These are phyloP conservation scores for Colletotrichum sp. DNA, from an alignment of 2,329 filamentous ascomycete genomes.

Conservation along the genomic window DNA sequence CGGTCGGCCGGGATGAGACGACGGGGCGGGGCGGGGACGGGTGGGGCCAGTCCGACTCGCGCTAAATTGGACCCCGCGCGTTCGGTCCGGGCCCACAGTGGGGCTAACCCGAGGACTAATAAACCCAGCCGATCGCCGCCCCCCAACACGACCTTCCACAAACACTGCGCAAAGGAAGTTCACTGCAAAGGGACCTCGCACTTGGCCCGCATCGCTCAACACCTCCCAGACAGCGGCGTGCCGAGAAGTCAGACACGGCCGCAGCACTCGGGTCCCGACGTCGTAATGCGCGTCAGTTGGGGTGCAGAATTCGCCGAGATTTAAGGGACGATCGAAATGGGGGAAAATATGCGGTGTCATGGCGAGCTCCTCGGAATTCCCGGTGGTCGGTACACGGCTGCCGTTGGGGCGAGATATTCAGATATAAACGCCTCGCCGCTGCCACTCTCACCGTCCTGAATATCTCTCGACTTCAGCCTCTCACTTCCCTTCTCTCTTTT, in stretches of 20 bases:
- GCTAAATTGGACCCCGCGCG: not conserved
- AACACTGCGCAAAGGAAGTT: not conserved
- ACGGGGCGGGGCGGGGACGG: not conserved
- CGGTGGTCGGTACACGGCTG: not conserved
- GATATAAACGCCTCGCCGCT: not conserved
- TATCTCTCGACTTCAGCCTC: not conserved
- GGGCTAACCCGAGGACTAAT: conserved; percentile 2
- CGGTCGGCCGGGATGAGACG: not conserved
- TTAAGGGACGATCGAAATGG: not conserved
- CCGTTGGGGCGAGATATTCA: not conserved
- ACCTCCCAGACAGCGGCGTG: not conserved
- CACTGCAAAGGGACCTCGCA: not conserved
- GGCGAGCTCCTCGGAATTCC: not conserved
- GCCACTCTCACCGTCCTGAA: not conserved
- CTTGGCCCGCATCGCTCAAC: not conserved
- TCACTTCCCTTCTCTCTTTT: not conserved
- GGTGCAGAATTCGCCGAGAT: not conserved
- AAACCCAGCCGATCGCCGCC: not conserved
- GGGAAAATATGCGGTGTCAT: not conserved
- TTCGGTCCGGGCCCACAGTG: not conserved
- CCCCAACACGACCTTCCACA: not conserved
- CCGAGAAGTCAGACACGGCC: not conserved
- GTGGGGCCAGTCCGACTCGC: not conserved
- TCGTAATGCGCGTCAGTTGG: not conserved
- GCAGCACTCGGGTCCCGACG: not conserved